Base-by-base conservation (phyloP, 2,329 filamentous ascomycete genomes). In the Atkinsonella texensis region DNA sequence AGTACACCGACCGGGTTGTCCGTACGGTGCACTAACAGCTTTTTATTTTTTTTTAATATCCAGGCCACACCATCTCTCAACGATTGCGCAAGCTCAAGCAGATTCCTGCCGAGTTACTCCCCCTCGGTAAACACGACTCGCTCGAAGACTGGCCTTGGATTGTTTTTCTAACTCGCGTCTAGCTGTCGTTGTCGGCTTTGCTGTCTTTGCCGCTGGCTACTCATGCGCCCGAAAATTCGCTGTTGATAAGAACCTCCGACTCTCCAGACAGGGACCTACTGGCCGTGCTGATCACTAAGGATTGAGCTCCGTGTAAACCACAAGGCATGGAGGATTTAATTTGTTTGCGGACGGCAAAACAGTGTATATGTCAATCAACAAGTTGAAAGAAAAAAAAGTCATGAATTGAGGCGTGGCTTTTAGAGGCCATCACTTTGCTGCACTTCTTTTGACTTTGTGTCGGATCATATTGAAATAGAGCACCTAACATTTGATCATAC, bases 61-160 rank as follows among this genome's bases (percentile, higher is more conserved):
- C 56, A 98, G 93, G 89, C 68, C 93, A 97, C 76, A 96, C 91
- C 64, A 83, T 97, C 72, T 95, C 91, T 60, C 93, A 97, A 77
- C 88, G 91, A 69, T 78, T 98, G 64, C 87, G 90, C 69, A 85
- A 83, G 68, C 78, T 96, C 66, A 90, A 86, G 80, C 83, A 84
- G 74, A 85, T 97, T 66, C 93, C 93, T 61, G 83, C 89, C 61
- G 93, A 98, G 79, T 79, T 98, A 80, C 82, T 90, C 62, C 93
- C 93, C 65, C 85, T 98, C 63, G 90, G 90, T 95, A 84, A 70
- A 46, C 48, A 53, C 2, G 38, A 35, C 44, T 45, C 23, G 39
- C 33, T 46, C 32, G 28, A 40, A 32, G 39, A 49, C 10, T 23
- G 2, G 4, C 28, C 38, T 28, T 44, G 23, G 13, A 28, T 49